Base-by-base conservation (phyloP, 805 yeast species). In the Sugiyamaella valdiviana region DNA sequence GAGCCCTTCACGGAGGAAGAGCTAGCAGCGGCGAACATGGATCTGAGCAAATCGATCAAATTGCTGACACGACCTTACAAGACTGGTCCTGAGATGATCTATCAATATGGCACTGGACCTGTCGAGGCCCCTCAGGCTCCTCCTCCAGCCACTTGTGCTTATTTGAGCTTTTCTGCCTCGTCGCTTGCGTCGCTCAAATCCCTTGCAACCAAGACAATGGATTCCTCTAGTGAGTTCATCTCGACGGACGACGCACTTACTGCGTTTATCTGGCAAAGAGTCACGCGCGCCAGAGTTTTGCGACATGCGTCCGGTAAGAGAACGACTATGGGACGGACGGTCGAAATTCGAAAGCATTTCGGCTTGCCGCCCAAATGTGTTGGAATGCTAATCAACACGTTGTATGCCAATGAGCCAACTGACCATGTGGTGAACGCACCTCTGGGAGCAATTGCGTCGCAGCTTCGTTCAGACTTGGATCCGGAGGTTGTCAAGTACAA, bases 161-260 rank as follows among this genome's bases (percentile, higher is more conserved):
- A 43, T 20, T 38, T 48, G 14, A 17, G 14, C 10, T 48, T 44
- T 19, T 12, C 23, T 6, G n/a, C 41, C 3, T 12, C 17, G 7
- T 29, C 48, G 4, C 38, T 48, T 6, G 9, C 6, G 15, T 10
- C 10, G 12, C 24, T 48, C 14, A 48, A 48, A 26, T n/a, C 37
- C 6, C 21, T n/a, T 15, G 51, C 51, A 4, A 7, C 21, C 12
- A n/a, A 16, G 15, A 17, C 42, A 14, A 16, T 26, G 3, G 19
- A 20, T 4, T 5, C 14, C 4, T 10, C 36, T 10, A 21, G 36
- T 2, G 39, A 15, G 20, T 48, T 29, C 32, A 23, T 48, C 17
- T 44, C 51, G n/a, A 48, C 51, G 14, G 51, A 48, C 22, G 51
- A 48, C 36, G 45, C 44, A 15, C 37, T 48, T 2, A 38, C 32